These are phyloP conservation scores for Corylus heterophylla DNA, from an alignment of 306 rosid species.

Conservation along the genomic window DNA sequence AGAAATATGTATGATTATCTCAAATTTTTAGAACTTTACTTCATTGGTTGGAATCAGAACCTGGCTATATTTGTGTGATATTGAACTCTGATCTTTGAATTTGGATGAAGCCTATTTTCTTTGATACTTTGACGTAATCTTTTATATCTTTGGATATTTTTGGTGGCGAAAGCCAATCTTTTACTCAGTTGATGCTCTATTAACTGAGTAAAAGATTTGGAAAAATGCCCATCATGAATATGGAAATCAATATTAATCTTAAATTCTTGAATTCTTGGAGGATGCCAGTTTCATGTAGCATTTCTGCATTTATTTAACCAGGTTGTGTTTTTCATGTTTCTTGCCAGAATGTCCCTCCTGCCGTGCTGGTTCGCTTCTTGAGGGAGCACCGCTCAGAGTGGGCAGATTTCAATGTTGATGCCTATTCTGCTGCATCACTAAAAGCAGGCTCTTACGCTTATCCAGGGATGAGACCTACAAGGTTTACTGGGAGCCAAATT, in stretches of 20 bases:
- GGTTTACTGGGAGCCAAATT: slow-evolving; percentile 95
- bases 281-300: background rate
- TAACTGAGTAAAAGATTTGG: background rate
- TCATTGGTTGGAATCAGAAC: background rate
- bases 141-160: background rate
- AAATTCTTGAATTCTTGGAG: background rate
- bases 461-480: slow-evolving; percentile 89
- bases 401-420: slow-evolving; percentile 99
- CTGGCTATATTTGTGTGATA: background rate
- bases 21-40: background rate
- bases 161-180: background rate
- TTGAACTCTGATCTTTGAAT: background rate
- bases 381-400: slow-evolving; percentile 98
- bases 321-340: slow-evolving; percentile 4
- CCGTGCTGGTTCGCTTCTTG: slow-evolving; percentile 85
- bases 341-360: slow-evolving; percentile 88
- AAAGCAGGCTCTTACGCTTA: slow-evolving; percentile 77
- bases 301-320: background rate
- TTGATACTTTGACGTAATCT: background rate
- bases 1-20: background rate
- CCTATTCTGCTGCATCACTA: slow-evolving; percentile 74
- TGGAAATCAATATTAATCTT: background rate
- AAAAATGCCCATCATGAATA: background rate
- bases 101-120: background rate
- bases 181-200: background rate